Evolutionary conservation across 2,329 filamentous ascomycete genomes (phyloP), one percentile per base, ranked within the genome.

Genomic region (Ophidiomyces ophidiicola): DNA sequence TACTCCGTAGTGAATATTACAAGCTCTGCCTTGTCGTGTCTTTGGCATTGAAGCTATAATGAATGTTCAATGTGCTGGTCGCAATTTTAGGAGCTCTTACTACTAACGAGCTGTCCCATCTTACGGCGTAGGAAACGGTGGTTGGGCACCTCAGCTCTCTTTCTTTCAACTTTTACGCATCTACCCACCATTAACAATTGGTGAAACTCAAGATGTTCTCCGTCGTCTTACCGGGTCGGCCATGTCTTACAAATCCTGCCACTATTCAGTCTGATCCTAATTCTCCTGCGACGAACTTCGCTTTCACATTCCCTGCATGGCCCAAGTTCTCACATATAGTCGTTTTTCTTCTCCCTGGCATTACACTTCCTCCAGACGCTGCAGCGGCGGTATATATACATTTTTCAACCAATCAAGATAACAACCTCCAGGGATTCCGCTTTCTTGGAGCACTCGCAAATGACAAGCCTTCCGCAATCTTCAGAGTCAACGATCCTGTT

Each of bases 301-400:
- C 74, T 36, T 78, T 80, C 59, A 64, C 75, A 36, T 85, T 90
- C 58, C 77, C 80, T 11, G 58, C 72, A 5, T 53, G 58, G 18
- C 71, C 75, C 1, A 52, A 67, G 4, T 77, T 80, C 58, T 69
- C 66, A 39, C 86, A 96, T 58, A 73, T 96, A 40, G 81, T 86
- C 52, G 78, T 96, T 42, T 93, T 96, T 64, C 70, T 94, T 24
- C 74, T 94, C 1, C 92, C 90, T 0, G 81, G 80, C 30, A 69
- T 80, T 6, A 60, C 71, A 6, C 70, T 98, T 0, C 87, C 87
- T 0, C 67, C 72, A 3, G 73, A 76, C 49, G 82, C 82, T 14
- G 88, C 85, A 4, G 90, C 87, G 10, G 83, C 86, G 32, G 88
- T 98, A 47, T 96, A 94, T 64, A 73, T 93, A 33, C 80, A 87